Percentiles rank a stretch among this genome's conserved stretches.
Conservation (phyloP, 2,329 filamentous ascomycete species). For the Claviceps spartinae region DNA sequence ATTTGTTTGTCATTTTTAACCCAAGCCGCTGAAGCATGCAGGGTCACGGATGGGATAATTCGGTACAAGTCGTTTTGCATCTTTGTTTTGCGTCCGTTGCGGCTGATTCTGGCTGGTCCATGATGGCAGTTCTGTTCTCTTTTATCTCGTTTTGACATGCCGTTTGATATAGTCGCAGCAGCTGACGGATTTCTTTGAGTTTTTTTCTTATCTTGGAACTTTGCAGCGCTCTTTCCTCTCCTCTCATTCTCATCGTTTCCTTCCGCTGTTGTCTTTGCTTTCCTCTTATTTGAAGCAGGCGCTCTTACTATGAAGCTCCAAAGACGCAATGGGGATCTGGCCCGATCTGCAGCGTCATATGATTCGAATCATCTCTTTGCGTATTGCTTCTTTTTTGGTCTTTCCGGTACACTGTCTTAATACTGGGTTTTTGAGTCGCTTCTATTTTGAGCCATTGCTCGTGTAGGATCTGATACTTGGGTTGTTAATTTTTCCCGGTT, state of each 20-base stretch:
- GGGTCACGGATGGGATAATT: slow-evolving; percentile 15
- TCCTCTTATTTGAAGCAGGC: neutral
- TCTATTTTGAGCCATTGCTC: too few relatives aligned
- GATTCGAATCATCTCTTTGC: too few relatives aligned
- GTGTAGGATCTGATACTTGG: neutral
- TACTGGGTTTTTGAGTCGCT: too few relatives aligned
- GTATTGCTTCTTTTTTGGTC: neutral
- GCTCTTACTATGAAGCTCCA: too few relatives aligned
- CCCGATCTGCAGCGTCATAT: too few relatives aligned
- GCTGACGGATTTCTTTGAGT: neutral
- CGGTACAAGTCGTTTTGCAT: slow-evolving; percentile 6
- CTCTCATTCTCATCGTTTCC: neutral
- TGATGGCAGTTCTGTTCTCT: slow-evolving; percentile 21
- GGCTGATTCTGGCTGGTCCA: slow-evolving; percentile 38
- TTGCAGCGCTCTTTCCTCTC: neutral
- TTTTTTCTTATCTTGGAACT: neutral
- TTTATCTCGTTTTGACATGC: neutral
- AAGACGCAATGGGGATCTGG: too few relatives aligned
- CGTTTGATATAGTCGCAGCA: neutral
- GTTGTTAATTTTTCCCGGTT: slow-evolving; percentile 13
- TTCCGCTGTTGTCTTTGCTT: neutral
- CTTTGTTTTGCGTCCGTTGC: neutral
- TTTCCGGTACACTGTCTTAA: slow-evolving; percentile 4
- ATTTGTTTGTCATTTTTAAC: slow-evolving; percentile 17
- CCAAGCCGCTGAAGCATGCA: slow-evolving; percentile 8